Base-by-base conservation (phyloP, 768 basidiomycete species). In the Boletus subparvulus region DNA sequence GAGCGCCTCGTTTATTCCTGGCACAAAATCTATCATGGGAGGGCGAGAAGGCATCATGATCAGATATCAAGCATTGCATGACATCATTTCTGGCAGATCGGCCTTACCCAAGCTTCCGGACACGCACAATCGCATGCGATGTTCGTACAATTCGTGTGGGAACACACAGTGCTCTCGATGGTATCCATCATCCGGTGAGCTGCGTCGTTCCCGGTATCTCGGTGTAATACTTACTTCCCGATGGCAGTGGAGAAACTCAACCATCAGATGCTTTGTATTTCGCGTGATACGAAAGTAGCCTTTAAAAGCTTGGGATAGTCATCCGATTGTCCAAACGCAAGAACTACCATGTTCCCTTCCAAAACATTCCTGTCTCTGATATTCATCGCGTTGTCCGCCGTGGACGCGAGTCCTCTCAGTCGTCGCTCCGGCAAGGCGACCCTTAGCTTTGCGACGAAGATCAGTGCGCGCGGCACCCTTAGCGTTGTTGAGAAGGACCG, bases 401-500 rank as follows among this genome's bases (percentile, higher is more conserved):
- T 56, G 16, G 47, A 56, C 10, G 65, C 59, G 35, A 61, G 41
- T 19, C 62, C 62, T n/a, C 36, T 67, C 19, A 6, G 6, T 32
- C 52, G 47, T 45, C 21, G 17, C 10, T 41, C 32, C 16, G 49
- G 52, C 45, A 62, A 53, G 47, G 12, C 41, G 11, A 52, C 61
- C 9, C 61, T 69, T 41, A 6, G 10, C 14, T 54, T 71, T 24
- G 26, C 48, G 16, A 54, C 57, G 12, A 56, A 19, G 16, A 21
- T 66, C 33, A 69, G 61, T 7, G 43, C 12, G 4, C 40, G 42
- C 7, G 62, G 60, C n/a, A 35, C 24, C 19, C 19, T 47, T 8
- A 62, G 32, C 41, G 11, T 70, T 28, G 59, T 49, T 17, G 59
- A 60, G 1, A 58, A 28, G 28, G 70, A 68, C 56, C 60, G 62